Evolutionary conservation across 1,139 yeast genomes (phyloP).

Genomic region (Yamadazyma spencermartinsiae): DNA sequence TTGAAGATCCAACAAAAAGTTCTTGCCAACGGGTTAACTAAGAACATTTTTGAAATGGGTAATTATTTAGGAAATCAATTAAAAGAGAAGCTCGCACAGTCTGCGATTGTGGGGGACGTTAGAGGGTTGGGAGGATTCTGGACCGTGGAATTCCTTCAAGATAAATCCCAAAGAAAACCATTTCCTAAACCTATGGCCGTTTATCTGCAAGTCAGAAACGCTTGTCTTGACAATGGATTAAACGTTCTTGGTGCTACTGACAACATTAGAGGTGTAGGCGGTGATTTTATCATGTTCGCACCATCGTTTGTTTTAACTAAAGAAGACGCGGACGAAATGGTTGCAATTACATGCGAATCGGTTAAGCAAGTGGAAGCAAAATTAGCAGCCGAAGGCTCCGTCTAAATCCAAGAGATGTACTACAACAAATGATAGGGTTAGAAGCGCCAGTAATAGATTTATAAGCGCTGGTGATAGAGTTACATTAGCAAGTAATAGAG

Average conservation of each 20-base stretch:
- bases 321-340: slow-evolving; percentile 47
- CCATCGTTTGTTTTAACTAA: slow-evolving; percentile 51
- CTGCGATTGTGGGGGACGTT: slow-evolving; percentile 52
- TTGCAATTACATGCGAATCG: slow-evolving; percentile 15
- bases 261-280: slow-evolving; percentile 26
- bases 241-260: slow-evolving; percentile 46
- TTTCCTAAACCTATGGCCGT: slow-evolving; percentile 35
- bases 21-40: slow-evolving; percentile 41
- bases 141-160: slow-evolving; percentile 56
- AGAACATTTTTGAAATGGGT: slow-evolving; percentile 52
- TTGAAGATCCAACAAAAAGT: slow-evolving; percentile 57
- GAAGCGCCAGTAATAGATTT: no score
- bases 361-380: slow-evolving; percentile 12
- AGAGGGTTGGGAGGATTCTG: slow-evolving; percentile 66
- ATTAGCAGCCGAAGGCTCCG: slow-evolving; percentile 9
- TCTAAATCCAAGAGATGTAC: no score
- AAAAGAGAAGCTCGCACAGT: slow-evolving; percentile 24
- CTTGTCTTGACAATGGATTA: slow-evolving; percentile 43
- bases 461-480: no score
- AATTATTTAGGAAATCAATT: slow-evolving; percentile 47
- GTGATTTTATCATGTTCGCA: slow-evolving; percentile 53
- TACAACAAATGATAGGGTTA: no score
- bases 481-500: no score
- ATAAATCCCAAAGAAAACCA: slow-evolving; percentile 48
- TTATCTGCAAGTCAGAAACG: slow-evolving; percentile 33